A percentile compares a stretch with the other conserved stretches of the same genome.
phyloP scores from a whole-genome alignment of 2,329 filamentous ascomycete genomes.

The Parascedosporium putredinis region DNA sequence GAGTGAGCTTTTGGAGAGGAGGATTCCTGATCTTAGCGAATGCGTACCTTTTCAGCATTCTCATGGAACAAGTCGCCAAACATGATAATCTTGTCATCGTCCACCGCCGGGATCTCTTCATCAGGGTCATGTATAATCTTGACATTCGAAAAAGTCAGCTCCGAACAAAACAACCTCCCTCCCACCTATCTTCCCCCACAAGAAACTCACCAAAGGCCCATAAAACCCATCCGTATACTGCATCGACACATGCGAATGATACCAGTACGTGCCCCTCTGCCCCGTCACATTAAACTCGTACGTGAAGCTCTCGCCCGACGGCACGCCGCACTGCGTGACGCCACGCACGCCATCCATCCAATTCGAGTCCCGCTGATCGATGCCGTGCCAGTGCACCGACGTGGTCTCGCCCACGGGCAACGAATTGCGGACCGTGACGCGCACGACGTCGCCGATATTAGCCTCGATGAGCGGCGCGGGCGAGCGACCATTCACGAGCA shows the following conservation, averaged over 20 bases:
- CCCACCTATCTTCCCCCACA: background rate
- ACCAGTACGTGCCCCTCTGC: slow-evolving; percentile 52
- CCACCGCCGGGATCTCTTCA: slow-evolving; percentile 23
- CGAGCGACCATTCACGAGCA: slow-evolving; percentile 28
- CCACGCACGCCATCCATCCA: slow-evolving; percentile 57
- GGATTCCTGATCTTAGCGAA: background rate
- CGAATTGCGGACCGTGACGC: slow-evolving; percentile 28
- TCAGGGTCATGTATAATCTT: slow-evolving; percentile 26
- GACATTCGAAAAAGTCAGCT: background rate
- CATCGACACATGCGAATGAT: slow-evolving; percentile 10
- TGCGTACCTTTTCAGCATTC: slow-evolving; percentile 20
- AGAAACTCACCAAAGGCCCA: slow-evolving; percentile 10
- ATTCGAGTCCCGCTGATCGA: slow-evolving; percentile 52
- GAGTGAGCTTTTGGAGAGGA: no score
- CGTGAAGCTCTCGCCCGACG: slow-evolving; percentile 38
- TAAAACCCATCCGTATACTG: slow-evolving; percentile 13
- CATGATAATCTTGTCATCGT: slow-evolving; percentile 27
- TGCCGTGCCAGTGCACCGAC: slow-evolving; percentile 58
- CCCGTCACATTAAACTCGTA: slow-evolving; percentile 47
- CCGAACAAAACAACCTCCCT: background rate
- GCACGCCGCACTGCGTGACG: slow-evolving; percentile 50
- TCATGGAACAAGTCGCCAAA: slow-evolving; percentile 27
- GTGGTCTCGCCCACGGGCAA: slow-evolving; percentile 30
- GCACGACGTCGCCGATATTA: slow-evolving; percentile 30
- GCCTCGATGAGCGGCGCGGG: slow-evolving; percentile 35